Base-by-base conservation (phyloP, 805 yeast genomes). In the Naumovozyma baii region DNA sequence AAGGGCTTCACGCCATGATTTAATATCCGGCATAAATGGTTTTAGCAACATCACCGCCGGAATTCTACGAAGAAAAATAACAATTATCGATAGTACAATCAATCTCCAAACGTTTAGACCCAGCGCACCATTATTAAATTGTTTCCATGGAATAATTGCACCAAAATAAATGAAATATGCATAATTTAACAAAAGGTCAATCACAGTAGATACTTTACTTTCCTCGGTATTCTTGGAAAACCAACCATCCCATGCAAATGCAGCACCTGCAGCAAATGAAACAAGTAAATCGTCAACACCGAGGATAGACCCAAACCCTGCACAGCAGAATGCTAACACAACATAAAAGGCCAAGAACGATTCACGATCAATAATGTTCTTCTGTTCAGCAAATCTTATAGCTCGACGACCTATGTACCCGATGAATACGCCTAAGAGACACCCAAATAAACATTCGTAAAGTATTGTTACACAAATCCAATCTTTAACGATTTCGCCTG, bases 241-340 rank as follows among this genome's bases (percentile, higher is more conserved):
- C 78, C 87, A 76, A 10, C 95, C 95, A 57, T 84, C 88, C 96
- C 96, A 87, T 1, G 94, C 76, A 59, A 87, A 88, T 2, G 95
- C 84, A 3, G 95, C 79, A 18, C 96, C 96, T 0, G 96, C 95
- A 2, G 94, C 80, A 63, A 88, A 88, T 3, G 95, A 79, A 2
- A 83, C 94, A 45, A 87, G 69, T 51, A 87, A 70, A 61, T 87
- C 96, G 59, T 87, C 96, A 10, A 80, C 85, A 18, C 95, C 96
- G 33, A 85, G 66, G 56, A 85, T 77, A 8, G 95, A 75, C 5
- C 96, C 95, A 41, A 84, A 72, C 1, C 96, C 96, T 2, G 95
- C 88, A 45, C 94, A 84, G 52, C 78, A 78, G 45, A 87, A 71
- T 0, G 96, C 83, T 40, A 88, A 64, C 20, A 85, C 82, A 43